phyloP scores from a whole-genome alignment of 176 grass and related monocot genomes.

The Zea mays region DNA sequence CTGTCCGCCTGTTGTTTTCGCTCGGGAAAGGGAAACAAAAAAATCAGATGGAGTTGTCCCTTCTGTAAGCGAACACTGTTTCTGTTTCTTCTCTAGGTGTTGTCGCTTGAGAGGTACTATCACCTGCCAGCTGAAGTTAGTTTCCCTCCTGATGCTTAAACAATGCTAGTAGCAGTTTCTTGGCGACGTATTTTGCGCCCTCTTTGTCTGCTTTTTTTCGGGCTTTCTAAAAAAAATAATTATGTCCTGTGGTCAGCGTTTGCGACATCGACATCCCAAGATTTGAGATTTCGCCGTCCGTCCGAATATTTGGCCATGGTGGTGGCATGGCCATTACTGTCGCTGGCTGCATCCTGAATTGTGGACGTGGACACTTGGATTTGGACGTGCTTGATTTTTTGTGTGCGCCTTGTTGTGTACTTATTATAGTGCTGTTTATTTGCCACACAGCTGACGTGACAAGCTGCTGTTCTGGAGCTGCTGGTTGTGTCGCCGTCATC shows the following conservation, averaged over 20 bases:
- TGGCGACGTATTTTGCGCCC: conserved; percentile 45
- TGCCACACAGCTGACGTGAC: not conserved
- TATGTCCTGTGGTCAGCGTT: conserved; percentile 22
- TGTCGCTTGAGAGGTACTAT: conserved; percentile 37
- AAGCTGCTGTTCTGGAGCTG: not conserved
- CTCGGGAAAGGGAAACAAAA: not conserved
- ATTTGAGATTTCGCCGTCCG: conserved; percentile 18
- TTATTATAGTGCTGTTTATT: conserved; percentile 15
- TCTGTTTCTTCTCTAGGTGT: conserved; percentile 26
- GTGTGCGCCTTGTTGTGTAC: conserved; percentile 20
- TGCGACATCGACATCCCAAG: conserved; percentile 17
- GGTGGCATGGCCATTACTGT: conserved; percentile 13
- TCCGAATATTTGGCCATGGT: conserved; percentile 35
- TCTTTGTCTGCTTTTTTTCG: conserved; percentile 38
- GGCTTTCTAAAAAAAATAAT: conserved; percentile 3
- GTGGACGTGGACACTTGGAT: conserved; percentile 18
- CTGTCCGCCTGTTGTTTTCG: conserved; percentile 10
- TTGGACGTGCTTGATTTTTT: conserved; percentile 5
- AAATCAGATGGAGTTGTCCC: conserved; percentile 12
- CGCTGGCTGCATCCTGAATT: conserved; percentile 13
- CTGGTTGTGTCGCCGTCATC: conserved; percentile 12
- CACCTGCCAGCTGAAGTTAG: conserved; percentile 33
- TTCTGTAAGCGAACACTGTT: conserved; percentile 21
- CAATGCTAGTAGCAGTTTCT: not conserved
- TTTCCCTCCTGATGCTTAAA: conserved; percentile 14